These are phyloP conservation scores for Mucor plumbeus DNA, from an alignment of 371 early-diverging fungal species.

Conservation along the genomic window DNA sequence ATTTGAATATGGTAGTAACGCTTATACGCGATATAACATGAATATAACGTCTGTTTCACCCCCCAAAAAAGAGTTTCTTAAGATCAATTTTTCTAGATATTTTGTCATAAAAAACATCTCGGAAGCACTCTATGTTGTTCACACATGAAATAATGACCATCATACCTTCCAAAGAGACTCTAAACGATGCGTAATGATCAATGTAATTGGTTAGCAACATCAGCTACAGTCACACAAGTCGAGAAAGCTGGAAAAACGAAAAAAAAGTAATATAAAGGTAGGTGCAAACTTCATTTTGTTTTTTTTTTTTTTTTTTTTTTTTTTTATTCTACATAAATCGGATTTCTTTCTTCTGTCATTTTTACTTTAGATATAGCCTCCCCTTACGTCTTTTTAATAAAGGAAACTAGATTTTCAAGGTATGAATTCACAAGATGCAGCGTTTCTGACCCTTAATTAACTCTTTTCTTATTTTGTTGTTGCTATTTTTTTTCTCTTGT, in stretches of 20 bases:
- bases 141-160: not conserved
- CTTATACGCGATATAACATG: not conserved
- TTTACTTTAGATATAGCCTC: not conserved
- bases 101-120: not conserved
- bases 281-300: not conserved
- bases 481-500: conserved; percentile 1
- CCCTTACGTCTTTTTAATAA: not conserved
- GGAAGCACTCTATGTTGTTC: not conserved
- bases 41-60: not conserved
- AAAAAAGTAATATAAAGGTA: conserved; percentile 18
- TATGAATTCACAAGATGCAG: not conserved
- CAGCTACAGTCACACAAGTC: conserved; percentile 5
- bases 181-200: not conserved
- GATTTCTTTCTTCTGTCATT: not conserved
- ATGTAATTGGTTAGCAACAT: not conserved
- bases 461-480: conserved; percentile 12
- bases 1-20: not conserved
- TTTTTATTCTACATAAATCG: conserved; percentile 5
- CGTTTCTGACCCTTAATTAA: conserved; percentile 15
- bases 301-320: conserved; percentile 27
- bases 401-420: not conserved
- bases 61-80: not conserved
- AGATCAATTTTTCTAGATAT: not conserved
- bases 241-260: conserved; percentile 8
- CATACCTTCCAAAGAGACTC: not conserved